Evolutionary conservation across 73 alveolate genomes (phyloP), one percentile per base, ranked within the genome.

Genomic region (Symbiodinium natans): DNA sequence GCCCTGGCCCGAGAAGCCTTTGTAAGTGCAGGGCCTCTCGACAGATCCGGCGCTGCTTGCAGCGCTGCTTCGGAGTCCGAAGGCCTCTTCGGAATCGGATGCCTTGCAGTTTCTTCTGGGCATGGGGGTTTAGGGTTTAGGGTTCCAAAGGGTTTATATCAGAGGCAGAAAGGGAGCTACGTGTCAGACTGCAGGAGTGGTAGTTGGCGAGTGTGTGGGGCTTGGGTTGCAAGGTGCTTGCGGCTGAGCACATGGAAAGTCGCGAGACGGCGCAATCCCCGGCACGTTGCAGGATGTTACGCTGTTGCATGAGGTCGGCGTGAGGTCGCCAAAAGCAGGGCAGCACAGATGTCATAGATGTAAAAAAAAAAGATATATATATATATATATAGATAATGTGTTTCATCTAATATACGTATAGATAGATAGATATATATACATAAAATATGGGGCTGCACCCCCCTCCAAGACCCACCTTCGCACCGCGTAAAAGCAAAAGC

Each of bases 21-120:
- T n/a, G n/a, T n/a, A n/a, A 5, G 52, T 9, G 25, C 97, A 90
- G 97, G 97, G 97, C 29, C 52, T 83, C 15, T 90, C 97, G 48
- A 10, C 80, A n/a, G 97, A 90, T 73, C 75, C 97, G 48, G 34
- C 97, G 8, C 36, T 73, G 82, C 77, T 90, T 75, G 75, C 88
- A 3, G 97, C 89, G n/a, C 34, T 90, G 54, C 41, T 90, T 31
- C 38, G 39, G 25, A 90, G 97, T 68, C 80, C 77, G 38, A 90
- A 90, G 97, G 97, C 97, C 29, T 13, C 59, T 46, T 46, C 13
- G 13, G 13, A 46, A 46, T 46, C 21, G 59, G 59, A 13, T 46
- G 6, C 59, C 59, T 9, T 6, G 59, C 89, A 82, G 74, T 25
- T 27, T 41, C 0, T 83, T 3, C 17, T n/a, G 31, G 5, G 74